A percentile compares a stretch with the other conserved stretches of the same genome.
Evolutionary conservation across 345 rosid genomes (phyloP).

Genomic region (Sonneratia alba): DNA sequence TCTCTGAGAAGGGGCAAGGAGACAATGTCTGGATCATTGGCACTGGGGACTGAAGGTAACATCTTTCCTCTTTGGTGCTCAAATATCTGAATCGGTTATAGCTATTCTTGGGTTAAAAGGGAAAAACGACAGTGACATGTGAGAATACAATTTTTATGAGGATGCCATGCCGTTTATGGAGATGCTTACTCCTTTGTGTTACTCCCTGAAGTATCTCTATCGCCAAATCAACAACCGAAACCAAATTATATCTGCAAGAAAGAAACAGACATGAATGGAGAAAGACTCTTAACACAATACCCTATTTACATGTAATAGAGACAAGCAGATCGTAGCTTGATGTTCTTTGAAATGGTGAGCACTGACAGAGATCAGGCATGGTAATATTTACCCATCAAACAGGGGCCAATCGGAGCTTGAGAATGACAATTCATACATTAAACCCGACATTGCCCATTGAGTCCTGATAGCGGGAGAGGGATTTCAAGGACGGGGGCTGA

Average conservation of each 20-base stretch:
- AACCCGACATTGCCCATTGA: neutral
- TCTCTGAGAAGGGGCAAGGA: slow-evolving; percentile 19
- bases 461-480: neutral
- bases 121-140: neutral
- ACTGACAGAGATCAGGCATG: neutral
- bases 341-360: neutral
- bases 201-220: neutral
- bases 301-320: neutral
- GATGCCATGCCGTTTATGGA: neutral
- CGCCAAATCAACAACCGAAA: neutral
- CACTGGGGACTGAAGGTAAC: slow-evolving; percentile 29
- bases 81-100: neutral
- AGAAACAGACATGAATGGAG: neutral
- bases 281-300: neutral
- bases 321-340: neutral
- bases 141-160: neutral
- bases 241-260: neutral
- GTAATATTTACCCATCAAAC: neutral
- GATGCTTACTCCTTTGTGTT: neutral
- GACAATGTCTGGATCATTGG: slow-evolving; percentile 9
- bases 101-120: neutral
- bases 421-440: neutral
- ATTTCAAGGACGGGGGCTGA: neutral
- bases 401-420: neutral
- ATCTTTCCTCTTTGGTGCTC: slow-evolving; percentile 16